Evolutionary conservation across 257 asterid genomes (phyloP).

Genomic region (Rhazya stricta): DNA sequence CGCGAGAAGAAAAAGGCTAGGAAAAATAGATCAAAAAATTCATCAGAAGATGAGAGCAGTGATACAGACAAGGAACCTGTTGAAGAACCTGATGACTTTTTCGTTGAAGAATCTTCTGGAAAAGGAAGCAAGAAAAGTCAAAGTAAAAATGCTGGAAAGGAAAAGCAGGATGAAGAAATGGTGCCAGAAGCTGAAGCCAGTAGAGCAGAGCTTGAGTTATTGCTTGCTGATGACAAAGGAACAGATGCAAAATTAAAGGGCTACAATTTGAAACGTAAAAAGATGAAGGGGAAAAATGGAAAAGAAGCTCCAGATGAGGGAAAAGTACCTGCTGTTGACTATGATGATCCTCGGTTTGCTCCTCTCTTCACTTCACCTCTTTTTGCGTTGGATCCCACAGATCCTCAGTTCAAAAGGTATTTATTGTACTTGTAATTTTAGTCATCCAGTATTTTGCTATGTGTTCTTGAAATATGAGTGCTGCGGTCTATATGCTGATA

Average conservation of each 20-base stretch:
- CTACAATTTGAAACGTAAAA: slow-evolving; percentile 65
- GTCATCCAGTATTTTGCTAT: not conserved
- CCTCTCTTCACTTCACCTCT: slow-evolving; percentile 47
- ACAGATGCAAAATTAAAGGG: slow-evolving; percentile 60
- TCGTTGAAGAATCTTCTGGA: slow-evolving; percentile 52
- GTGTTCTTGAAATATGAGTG: not conserved
- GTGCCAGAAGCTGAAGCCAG: slow-evolving; percentile 59
- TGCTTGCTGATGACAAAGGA: slow-evolving; percentile 67
- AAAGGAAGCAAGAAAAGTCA: slow-evolving; percentile 23
- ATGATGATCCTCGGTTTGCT: slow-evolving; percentile 78
- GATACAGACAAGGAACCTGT: slow-evolving; percentile 43
- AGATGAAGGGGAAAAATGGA: slow-evolving; percentile 64
- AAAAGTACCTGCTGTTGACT: slow-evolving; percentile 53
- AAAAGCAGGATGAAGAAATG: slow-evolving; percentile 32
- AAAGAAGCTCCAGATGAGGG: slow-evolving; percentile 47
- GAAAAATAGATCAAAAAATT: slow-evolving; percentile 53
- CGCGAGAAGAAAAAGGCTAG: slow-evolving; percentile 65
- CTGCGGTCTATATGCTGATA: not conserved
- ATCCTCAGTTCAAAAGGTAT: slow-evolving; percentile 94
- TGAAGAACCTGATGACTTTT: slow-evolving; percentile 71
- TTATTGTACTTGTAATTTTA: not conserved
- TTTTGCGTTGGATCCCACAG: slow-evolving; percentile 91
- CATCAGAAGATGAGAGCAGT: slow-evolving; percentile 61
- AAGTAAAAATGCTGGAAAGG: slow-evolving; percentile 24
- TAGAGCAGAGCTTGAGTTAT: slow-evolving; percentile 82